A percentile compares a stretch with the other conserved stretches of the same genome.
These are phyloP conservation scores for Suhomyces ambrosiae DNA, from an alignment of 1,139 yeast genomes.

Conservation along the genomic window DNA sequence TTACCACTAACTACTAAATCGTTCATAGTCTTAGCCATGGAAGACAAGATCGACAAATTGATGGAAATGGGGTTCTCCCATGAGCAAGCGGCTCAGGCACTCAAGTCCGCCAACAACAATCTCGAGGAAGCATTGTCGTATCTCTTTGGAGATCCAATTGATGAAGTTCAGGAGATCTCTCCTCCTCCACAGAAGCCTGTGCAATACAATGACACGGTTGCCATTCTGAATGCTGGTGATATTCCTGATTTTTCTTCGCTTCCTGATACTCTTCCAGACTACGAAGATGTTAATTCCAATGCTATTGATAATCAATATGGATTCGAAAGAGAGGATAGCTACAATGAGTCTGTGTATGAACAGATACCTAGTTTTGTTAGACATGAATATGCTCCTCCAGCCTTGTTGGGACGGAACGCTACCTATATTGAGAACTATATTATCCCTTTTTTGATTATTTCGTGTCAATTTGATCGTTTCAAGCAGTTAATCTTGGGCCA, in stretches of 20 bases:
- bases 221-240: conserved; percentile 13
- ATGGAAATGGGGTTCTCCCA: conserved; percentile 64
- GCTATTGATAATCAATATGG: neutral
- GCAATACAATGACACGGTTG: conserved; percentile 13
- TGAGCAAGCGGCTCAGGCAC: conserved; percentile 46
- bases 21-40: too few species aligned
- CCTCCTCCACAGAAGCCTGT: neutral
- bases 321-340: conserved; percentile 2
- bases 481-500: conserved; percentile 15
- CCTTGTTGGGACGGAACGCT: conserved; percentile 18
- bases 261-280: conserved; percentile 6
- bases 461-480: conserved; percentile 29
- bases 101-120: conserved; percentile 45
- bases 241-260: conserved; percentile 12
- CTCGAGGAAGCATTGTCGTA: conserved; percentile 57
- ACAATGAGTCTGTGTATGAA: conserved; percentile 8
- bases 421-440: conserved; percentile 28
- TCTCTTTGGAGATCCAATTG: conserved; percentile 47
- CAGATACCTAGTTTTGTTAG: conserved; percentile 12
- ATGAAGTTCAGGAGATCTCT: conserved; percentile 8
- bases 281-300: conserved; percentile 4
- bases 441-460: conserved; percentile 27
- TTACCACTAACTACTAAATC: too few species aligned
- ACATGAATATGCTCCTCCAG: conserved; percentile 18
- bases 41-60: conserved; percentile 27